Conservation (phyloP, 805 yeast genomes). For the Saccharomycopsis sp. region DNA sequence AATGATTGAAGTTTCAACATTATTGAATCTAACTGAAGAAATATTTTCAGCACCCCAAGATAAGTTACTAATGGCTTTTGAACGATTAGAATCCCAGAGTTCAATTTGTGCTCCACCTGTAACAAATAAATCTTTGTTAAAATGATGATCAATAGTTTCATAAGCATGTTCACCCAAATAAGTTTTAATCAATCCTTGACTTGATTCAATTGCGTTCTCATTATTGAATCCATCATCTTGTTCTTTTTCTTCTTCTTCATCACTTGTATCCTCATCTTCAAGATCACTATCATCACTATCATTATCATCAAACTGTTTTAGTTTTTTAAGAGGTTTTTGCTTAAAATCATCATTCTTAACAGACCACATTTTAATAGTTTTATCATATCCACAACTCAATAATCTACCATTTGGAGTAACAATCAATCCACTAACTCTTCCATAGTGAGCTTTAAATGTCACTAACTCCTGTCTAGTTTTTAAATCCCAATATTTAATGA, state of each 20-base stretch:
- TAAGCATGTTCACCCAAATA: conserved; percentile 78
- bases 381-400: conserved; percentile 78
- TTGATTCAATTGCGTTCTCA: conserved; percentile 25
- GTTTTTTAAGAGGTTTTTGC: conserved; percentile 5
- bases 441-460: conserved; percentile 81
- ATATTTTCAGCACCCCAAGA: conserved; percentile 97
- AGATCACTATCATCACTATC: conserved; percentile 9
- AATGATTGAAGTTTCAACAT: conserved; percentile 77
- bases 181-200: conserved; percentile 60
- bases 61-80: conserved; percentile 64
- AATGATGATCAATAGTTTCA: conserved; percentile 79
- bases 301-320: conserved; percentile 7
- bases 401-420: conserved; percentile 59
- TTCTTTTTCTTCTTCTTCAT: conserved; percentile 6
- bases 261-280: conserved; percentile 12
- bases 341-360: conserved; percentile 44
- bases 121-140: conserved; percentile 60
- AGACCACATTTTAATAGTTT: conserved; percentile 83
- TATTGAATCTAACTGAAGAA: conserved; percentile 72
- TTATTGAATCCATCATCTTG: conserved; percentile 22
- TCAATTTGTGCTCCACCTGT: conserved; percentile 89
- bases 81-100: conserved; percentile 83
- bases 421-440: conserved; percentile 75
- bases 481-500: conserved; percentile 88
- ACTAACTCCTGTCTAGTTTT: conserved; percentile 58